Percentiles rank a stretch among this genome's conserved stretches.
These are phyloP conservation scores for Trichoderma koningiopsis DNA, from an alignment of 2,329 filamentous ascomycete genomes.

Conservation along the genomic window DNA sequence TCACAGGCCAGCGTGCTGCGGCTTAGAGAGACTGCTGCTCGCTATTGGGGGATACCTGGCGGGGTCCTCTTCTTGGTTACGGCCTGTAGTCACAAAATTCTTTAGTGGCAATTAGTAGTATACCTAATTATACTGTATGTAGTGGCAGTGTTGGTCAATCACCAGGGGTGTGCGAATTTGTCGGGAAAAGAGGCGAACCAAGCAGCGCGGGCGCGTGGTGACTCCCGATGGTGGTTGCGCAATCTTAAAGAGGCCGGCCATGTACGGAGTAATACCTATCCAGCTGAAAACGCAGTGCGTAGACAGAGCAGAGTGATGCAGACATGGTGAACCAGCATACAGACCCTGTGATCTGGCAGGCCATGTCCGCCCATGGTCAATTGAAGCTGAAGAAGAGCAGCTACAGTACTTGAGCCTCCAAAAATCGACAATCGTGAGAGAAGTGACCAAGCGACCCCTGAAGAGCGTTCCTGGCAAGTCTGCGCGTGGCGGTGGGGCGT, in stretches of 20 bases:
- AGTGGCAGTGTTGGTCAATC: slow-evolving; percentile 21
- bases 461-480: slow-evolving; percentile 22
- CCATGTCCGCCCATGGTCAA: neutral
- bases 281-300: neutral
- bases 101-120: slow-evolving; percentile 22
- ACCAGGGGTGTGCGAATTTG: slow-evolving; percentile 10
- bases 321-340: neutral
- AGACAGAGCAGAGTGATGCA: neutral
- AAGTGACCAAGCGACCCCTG: slow-evolving; percentile 4
- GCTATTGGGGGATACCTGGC: slow-evolving; percentile 4
- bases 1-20: slow-evolving; percentile 8
- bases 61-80: slow-evolving; percentile 7
- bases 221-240: slow-evolving; percentile 7
- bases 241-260: slow-evolving; percentile 11
- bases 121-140: neutral
- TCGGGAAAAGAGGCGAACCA: slow-evolving; percentile 6
- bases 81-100: slow-evolving; percentile 6
- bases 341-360: neutral
- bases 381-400: neutral
- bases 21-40: slow-evolving; percentile 7
- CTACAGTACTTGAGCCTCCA: neutral
- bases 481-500: slow-evolving; percentile 25
- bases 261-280: neutral
- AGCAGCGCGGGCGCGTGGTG: slow-evolving; percentile 6
- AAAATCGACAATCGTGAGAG: slow-evolving; percentile 12